phyloP scores from a whole-genome alignment of 2,329 filamentous ascomycete species.

The Botrytis squamosa region DNA sequence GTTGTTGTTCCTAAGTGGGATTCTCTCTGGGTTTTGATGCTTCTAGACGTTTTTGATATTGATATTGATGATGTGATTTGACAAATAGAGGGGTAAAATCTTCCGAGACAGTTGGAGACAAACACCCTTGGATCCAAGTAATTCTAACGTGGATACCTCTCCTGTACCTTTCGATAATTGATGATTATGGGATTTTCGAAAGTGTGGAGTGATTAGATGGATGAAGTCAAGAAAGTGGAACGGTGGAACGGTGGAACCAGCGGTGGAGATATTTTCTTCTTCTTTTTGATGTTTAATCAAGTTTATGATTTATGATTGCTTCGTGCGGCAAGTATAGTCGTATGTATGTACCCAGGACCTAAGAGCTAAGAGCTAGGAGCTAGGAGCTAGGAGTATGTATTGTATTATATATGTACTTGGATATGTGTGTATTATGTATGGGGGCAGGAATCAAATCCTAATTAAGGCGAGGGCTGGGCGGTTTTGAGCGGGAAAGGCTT shows the following conservation, averaged over 20 bases:
- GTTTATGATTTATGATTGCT: slow-evolving; percentile 1
- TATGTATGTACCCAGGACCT: not conserved
- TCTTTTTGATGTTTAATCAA: not conserved
- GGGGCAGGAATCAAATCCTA: not conserved
- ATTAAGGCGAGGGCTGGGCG: not conserved
- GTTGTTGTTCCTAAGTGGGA: slow-evolving; percentile 11
- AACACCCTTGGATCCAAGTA: not conserved
- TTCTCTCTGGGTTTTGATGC: not conserved
- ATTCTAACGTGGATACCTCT: not conserved
- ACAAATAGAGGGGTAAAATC: slow-evolving; percentile 8
- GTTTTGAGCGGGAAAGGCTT: not conserved
- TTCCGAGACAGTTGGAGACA: not conserved
- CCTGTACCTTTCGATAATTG: not conserved
- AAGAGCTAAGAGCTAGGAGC: not conserved
- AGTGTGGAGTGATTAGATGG: slow-evolving; percentile 8
- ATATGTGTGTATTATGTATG: not conserved
- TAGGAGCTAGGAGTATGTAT: not conserved
- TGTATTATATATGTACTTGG: not conserved
- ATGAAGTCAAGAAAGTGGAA: slow-evolving; percentile 8
- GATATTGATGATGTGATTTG: slow-evolving; percentile 6
- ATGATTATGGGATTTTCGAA: not conserved
- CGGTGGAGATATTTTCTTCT: not conserved
- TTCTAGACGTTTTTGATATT: not conserved
- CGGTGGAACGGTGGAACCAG: not conserved
- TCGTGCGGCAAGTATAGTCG: not conserved